Evolutionary conservation across 371 early-diverging fungal genomes (phyloP).

Genomic region (Lichtheimia corymbifera): DNA sequence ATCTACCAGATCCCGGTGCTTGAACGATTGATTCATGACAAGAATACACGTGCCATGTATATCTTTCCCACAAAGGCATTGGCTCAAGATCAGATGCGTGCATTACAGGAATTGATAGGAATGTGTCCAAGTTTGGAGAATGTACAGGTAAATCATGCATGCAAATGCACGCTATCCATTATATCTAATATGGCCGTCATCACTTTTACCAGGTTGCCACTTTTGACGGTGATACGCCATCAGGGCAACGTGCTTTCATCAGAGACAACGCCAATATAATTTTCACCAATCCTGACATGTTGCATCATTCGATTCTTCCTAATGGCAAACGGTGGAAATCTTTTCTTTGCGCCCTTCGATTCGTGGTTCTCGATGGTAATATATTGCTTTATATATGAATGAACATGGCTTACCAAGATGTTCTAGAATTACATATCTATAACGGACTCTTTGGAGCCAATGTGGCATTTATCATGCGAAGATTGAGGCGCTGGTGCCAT

Average conservation of each 20-base stretch:
- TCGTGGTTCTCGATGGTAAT: conserved; percentile 77
- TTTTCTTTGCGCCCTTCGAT: conserved; percentile 53
- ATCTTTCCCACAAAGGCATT: conserved; percentile 80
- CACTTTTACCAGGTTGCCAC: conserved; percentile 21
- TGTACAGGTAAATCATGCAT: conserved; percentile 12
- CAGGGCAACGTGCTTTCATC: conserved; percentile 44
- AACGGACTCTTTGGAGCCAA: conserved; percentile 72
- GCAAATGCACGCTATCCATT: not conserved
- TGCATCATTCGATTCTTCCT: conserved; percentile 75
- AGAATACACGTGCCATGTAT: conserved; percentile 47
- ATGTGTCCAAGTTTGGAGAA: conserved; percentile 18
- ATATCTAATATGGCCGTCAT: not conserved
- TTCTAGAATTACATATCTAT: conserved; percentile 72
- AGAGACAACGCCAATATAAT: conserved; percentile 58
- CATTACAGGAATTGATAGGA: conserved; percentile 41
- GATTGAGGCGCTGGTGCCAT: conserved; percentile 63
- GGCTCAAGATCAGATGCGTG: conserved; percentile 75
- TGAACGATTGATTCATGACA: conserved; percentile 45
- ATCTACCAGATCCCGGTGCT: conserved; percentile 76
- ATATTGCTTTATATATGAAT: not conserved
- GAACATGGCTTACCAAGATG: not conserved
- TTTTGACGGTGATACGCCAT: conserved; percentile 55
- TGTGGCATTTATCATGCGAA: conserved; percentile 63
- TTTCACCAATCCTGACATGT: conserved; percentile 84
- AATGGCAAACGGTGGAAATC: conserved; percentile 54